These are phyloP conservation scores for Cryptococcus depauperatus DNA, from an alignment of 1,284 basidiomycete species.

Conservation along the genomic window DNA sequence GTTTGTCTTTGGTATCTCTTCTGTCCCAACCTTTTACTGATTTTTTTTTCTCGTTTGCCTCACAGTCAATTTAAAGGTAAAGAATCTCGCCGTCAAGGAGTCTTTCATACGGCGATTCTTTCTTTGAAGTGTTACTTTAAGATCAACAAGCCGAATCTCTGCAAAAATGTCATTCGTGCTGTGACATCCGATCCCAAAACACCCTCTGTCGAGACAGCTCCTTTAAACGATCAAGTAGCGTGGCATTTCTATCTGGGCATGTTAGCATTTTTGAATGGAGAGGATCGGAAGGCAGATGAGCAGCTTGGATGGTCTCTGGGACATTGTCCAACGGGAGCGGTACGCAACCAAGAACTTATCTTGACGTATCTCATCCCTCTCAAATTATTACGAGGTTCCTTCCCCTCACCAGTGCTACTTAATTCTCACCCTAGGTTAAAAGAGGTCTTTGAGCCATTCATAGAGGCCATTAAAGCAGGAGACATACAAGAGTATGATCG, in stretches of 20 bases:
- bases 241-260: conserved; percentile 90
- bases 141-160: conserved; percentile 79
- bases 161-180: conserved; percentile 85
- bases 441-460: conserved; percentile 70
- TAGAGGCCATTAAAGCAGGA: conserved; percentile 64
- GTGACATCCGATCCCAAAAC: conserved; percentile 77
- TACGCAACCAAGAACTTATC: conserved; percentile 75
- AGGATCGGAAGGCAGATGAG: conserved; percentile 76
- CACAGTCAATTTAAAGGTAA: conserved; percentile 56
- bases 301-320: conserved; percentile 75
- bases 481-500: conserved; percentile 73
- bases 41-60: background rate
- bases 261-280: conserved; percentile 85
- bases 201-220: conserved; percentile 66
- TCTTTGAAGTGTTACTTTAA: conserved; percentile 92
- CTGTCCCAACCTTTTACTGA: background rate
- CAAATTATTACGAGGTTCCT: conserved; percentile 72
- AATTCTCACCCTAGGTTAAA: conserved; percentile 62
- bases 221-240: conserved; percentile 81
- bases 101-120: conserved; percentile 87
- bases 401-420: conserved; percentile 65
- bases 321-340: conserved; percentile 61
- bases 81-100: conserved; percentile 83
- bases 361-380: conserved; percentile 83
- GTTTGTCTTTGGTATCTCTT: conserved; percentile 44